Percentiles rank a stretch among this genome's conserved stretches.
phyloP scores from a whole-genome alignment of 345 rosid species.

The Salix udensis region DNA sequence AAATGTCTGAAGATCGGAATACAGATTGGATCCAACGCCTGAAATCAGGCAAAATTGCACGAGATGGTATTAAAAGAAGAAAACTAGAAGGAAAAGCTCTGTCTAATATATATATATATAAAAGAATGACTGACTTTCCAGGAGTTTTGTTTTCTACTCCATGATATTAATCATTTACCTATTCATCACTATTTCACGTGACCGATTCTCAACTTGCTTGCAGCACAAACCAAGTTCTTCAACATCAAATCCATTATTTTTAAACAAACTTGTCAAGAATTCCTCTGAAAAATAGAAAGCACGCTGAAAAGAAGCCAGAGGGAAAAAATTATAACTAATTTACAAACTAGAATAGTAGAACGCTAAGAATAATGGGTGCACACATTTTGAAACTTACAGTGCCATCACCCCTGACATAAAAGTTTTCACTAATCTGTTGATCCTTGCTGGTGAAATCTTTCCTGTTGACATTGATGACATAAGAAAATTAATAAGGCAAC shows the following conservation, averaged over 20 bases:
- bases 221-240: slow-evolving; percentile 73
- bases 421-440: slow-evolving; percentile 81
- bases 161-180: slow-evolving; percentile 34
- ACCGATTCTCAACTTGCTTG: slow-evolving; percentile 93
- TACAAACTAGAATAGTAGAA: neutral
- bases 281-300: slow-evolving; percentile 87
- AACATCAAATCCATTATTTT: slow-evolving; percentile 61
- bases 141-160: neutral
- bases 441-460: slow-evolving; percentile 81
- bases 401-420: slow-evolving; percentile 94
- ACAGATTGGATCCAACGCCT: slow-evolving; percentile 94
- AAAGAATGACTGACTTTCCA: neutral
- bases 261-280: slow-evolving; percentile 60
- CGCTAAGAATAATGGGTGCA: neutral
- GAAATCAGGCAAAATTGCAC: slow-evolving; percentile 19
- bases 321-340: neutral
- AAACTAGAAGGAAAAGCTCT: neutral
- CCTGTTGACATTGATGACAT: slow-evolving; percentile 44
- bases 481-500: neutral
- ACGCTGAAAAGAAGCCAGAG: slow-evolving; percentile 46
- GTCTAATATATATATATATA: neutral
- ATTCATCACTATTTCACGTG: slow-evolving; percentile 81
- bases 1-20: slow-evolving; percentile 41
- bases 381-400: slow-evolving; percentile 54
- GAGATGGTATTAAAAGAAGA: neutral